phyloP scores from a whole-genome alignment of 495 filamentous ascomycete species.

The Hyaloscypha bicolor region DNA sequence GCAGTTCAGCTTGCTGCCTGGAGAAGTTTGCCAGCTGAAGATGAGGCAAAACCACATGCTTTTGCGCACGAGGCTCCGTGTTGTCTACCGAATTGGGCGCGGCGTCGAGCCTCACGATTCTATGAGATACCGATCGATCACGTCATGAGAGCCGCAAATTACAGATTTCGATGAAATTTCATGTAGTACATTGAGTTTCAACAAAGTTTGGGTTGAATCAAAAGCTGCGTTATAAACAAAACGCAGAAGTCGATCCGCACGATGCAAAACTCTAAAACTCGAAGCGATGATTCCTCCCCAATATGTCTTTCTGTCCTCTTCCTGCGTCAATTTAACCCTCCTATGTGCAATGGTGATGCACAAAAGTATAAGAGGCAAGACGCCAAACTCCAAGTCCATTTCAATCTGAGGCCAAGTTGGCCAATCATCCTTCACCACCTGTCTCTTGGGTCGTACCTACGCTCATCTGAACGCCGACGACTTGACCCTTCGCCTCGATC shows the following conservation, averaged over 20 bases:
- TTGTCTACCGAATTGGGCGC: neutral
- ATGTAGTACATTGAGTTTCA: neutral
- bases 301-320: neutral
- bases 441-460: slow-evolving; percentile 9
- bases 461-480: slow-evolving; percentile 23
- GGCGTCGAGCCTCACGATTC: neutral
- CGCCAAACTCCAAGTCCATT: slow-evolving; percentile 5
- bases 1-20: neutral
- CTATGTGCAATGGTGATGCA: neutral
- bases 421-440: slow-evolving; percentile 13
- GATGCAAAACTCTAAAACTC: neutral
- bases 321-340: slow-evolving; percentile 13
- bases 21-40: neutral
- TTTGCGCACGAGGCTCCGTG: neutral
- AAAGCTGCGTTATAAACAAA: neutral
- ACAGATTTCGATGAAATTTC: neutral
- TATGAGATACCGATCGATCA: neutral
- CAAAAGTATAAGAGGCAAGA: neutral
- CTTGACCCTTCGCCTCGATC: slow-evolving; percentile 5
- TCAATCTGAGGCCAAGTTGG: neutral
- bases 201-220: neutral
- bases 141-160: neutral
- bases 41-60: neutral
- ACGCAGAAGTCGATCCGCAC: neutral
- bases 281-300: neutral